Evolutionary conservation across 2,329 filamentous ascomycete genomes (phyloP).

Genomic region (Aspergillus tubingensis): DNA sequence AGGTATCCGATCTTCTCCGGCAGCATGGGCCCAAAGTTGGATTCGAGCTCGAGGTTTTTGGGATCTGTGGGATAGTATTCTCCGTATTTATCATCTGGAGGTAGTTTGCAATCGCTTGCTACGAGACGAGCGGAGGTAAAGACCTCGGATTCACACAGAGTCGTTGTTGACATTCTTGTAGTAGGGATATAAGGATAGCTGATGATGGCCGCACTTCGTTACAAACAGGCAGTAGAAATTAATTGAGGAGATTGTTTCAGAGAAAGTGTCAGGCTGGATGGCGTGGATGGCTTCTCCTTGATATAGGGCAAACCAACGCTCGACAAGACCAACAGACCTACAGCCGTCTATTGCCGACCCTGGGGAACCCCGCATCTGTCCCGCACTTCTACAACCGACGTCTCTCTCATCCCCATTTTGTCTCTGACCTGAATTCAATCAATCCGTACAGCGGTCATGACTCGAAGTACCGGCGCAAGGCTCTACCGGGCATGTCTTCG

Average conservation of each 20-base stretch:
- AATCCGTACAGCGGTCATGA: background rate
- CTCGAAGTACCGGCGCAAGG: slow-evolving; percentile 2
- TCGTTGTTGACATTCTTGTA: background rate
- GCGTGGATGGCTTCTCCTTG: too few species aligned
- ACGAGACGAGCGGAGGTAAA: background rate
- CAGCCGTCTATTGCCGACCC: slow-evolving; percentile 5
- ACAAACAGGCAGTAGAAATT: background rate
- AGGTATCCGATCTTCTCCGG: background rate
- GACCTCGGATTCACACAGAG: background rate
- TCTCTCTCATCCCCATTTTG: too few species aligned
- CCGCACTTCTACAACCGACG: background rate
- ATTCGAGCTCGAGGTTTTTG: background rate
- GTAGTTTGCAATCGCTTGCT: background rate
- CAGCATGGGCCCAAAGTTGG: background rate
- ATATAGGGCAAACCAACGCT: background rate
- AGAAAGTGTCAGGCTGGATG: too few species aligned
- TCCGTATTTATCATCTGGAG: background rate
- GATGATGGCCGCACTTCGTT: too few species aligned
- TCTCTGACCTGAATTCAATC: background rate
- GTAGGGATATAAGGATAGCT: too few species aligned
- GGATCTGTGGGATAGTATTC: background rate
- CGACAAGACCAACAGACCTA: background rate
- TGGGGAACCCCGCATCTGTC: background rate
- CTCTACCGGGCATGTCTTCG: slow-evolving; percentile 17
- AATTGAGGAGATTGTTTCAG: too few species aligned